Evolutionary conservation across 1,284 basidiomycete genomes (phyloP).

Genomic region (Puccinia coronata): DNA sequence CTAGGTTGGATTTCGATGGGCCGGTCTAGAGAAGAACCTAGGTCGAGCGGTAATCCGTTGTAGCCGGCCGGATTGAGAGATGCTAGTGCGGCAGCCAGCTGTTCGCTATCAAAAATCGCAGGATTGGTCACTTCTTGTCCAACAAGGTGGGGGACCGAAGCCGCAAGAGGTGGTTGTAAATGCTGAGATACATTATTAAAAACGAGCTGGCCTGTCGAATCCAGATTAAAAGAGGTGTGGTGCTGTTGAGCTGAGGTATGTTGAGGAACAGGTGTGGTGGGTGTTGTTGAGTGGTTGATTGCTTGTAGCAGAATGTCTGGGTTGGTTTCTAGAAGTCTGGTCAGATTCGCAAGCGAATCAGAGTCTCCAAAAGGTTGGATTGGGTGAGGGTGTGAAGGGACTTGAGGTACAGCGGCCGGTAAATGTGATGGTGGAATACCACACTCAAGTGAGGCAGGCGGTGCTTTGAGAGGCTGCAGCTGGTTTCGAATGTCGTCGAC

Average conservation of each 20-base stretch:
- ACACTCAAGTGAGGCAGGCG: constrained; percentile 6
- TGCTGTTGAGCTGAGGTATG: background rate
- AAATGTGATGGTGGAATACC: constrained; percentile 17
- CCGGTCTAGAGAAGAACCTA: constrained; percentile 9
- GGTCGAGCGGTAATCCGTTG: background rate
- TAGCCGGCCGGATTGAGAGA: constrained; percentile 30
- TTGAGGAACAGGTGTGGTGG: background rate
- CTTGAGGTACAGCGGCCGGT: constrained; percentile 5
- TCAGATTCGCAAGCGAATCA: constrained; percentile 40
- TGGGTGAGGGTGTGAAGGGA: constrained; percentile 20
- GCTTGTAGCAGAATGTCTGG: constrained; percentile 36
- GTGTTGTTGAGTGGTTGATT: constrained; percentile 13
- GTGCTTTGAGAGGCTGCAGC: constrained; percentile 45
- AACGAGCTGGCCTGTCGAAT: background rate
- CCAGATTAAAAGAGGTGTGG: constrained; percentile 17
- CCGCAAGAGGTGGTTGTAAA: background rate
- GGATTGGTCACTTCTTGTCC: background rate
- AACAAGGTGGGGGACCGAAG: background rate
- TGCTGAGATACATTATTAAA: background rate
- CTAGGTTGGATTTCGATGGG: constrained; percentile 25
- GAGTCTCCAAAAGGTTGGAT: constrained; percentile 16
- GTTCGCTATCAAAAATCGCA: constrained; percentile 35
- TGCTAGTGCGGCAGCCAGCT: constrained; percentile 42
- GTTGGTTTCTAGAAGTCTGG: constrained; percentile 39
- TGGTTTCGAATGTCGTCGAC: constrained; percentile 49